Conservation (phyloP, 75 land plant genomes). For the Picea glauca region DNA sequence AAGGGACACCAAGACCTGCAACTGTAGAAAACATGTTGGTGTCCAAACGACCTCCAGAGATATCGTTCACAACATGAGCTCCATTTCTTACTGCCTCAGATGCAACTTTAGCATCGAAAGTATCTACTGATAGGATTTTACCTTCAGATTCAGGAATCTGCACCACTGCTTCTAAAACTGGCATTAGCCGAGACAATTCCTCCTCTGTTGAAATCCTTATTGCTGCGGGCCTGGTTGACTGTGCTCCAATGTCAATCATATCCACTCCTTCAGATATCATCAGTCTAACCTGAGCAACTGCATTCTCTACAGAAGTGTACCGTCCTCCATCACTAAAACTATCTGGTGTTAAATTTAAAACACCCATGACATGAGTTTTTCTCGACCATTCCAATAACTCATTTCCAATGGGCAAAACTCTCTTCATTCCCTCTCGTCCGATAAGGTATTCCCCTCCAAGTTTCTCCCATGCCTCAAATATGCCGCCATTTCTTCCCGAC, state of each 20-base stretch:
- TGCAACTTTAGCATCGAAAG: conserved; percentile 87
- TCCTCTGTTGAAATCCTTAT: conserved; percentile 59
- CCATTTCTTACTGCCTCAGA: conserved; percentile 70
- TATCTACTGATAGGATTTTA: conserved; percentile 77
- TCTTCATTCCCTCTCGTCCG: conserved; percentile 64
- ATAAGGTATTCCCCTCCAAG: conserved; percentile 75
- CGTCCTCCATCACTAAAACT: conserved; percentile 98
- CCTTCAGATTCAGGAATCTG: conserved; percentile 61
- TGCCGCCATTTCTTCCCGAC: conserved; percentile 19
- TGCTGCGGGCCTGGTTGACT: conserved; percentile 88
- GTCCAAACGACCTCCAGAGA: conserved; percentile 83
- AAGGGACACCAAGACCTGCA: conserved; percentile 74
- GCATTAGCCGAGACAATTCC: conserved; percentile 71
- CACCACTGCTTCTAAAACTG: conserved; percentile 66
- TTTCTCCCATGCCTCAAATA: conserved; percentile 61
- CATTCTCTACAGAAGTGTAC: conserved; percentile 59
- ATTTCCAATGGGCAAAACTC: conserved; percentile 71
- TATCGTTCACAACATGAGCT: conserved; percentile 85
- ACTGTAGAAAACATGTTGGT: conserved; percentile 62
- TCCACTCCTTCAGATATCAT: conserved; percentile 85
- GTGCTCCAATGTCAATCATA: conserved; percentile 95
- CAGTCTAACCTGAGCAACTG: conserved; percentile 52
- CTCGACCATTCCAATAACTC: conserved; percentile 70
- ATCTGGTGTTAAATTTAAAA: conserved; percentile 91
- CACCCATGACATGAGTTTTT: conserved; percentile 83